Base-by-base conservation (phyloP, 2,329 filamentous ascomycete species). In the Cercospora beticola region DNA sequence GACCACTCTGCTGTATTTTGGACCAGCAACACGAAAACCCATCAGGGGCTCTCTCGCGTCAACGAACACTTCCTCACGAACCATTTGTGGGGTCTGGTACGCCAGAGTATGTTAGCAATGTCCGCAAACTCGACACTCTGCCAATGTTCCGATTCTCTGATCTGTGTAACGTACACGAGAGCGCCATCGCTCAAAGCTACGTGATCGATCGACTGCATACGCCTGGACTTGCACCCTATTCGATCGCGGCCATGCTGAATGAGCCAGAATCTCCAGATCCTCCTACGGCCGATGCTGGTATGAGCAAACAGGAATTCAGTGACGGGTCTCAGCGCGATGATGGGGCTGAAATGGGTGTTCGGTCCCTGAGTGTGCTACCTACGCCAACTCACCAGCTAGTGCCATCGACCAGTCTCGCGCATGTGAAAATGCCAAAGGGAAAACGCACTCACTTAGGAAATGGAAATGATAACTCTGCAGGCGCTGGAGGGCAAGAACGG, bases 161-260 rank as follows among this genome's bases (percentile, higher is more conserved):
- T 33, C 28, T 58, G 12, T 26, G 26, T 7, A 33, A 54, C 26
- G n/a, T 31, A 31, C 36, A 43, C 8, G 9, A 57, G 3, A 36
- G 36, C 59, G 12, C 40, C 4, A 52, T 31, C 9, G 43, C 54
- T 6, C 36, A 18, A 43, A n/a, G 28, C 14, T 31, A 54, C 23
- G 59, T 65, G 26, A 36, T 60, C 8, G 64, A 65, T 30, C 36
- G 57, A 21, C 56, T 61, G 36, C 31, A 61, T 14, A 65, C 64
- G n/a, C 64, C 64, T 16, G 46, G 40, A 5, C 7, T 18, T 18
- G 30, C 58, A 16, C 64, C 58, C 10, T 49, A 58, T n/a, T 65
- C 64, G 3, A 33, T 65, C 16, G 59, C 23, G 21, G 64, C 36
- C 36, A 52, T 54, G 26, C 16, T 65, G 21, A 21, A 65, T 18